Evolutionary conservation across 495 filamentous ascomycete genomes (phyloP), one percentile per base, ranked within the genome.

Genomic region (Astrocystis sublimbata): DNA sequence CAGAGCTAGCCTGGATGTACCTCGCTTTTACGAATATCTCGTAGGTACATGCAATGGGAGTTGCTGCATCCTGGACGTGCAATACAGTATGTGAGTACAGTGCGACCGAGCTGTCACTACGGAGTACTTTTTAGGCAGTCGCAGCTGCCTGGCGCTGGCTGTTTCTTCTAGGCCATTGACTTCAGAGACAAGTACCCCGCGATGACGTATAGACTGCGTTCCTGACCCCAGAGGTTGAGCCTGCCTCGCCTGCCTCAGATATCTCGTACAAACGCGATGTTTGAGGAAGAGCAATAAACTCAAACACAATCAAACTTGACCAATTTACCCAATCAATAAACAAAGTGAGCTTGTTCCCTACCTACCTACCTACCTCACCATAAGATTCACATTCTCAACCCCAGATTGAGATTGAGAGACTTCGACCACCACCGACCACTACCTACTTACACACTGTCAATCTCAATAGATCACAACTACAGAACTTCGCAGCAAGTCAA

Each of bases 151-250:
- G n/a, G 13, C 4, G n/a, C n/a, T n/a, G n/a, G n/a, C n/a, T n/a
- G 26, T 15, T 31, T 49, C 46, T 49, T 49, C 21, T 5, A 49
- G 26, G 12, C 45, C 10, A 26, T n/a, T n/a, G n/a, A 19, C 19
- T 15, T 15, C 19, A 30, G 28, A 52, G n/a, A n/a, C n/a, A 52
- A 17, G 19, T 52, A 19, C 49, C 47, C 49, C 49, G 23, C 51
- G 17, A 57, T 57, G 54, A 57, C 54, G 54, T 57, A 43, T 30
- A 35, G 40, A 57, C 54, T 57, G 40, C 54, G 52, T 42, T 30
- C 30, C 21, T n/a, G 15, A 10, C 31, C 50, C n/a, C n/a, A n/a
- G n/a, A n/a, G n/a, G n/a, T n/a, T n/a, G 30, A 26, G 21, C 51
- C 40, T 42, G 53, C 45, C 35, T 56, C 42, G 23, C 46, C 46